Evolutionary conservation across 352 stramenopile species (phyloP), one percentile per base, ranked within the genome.

Genomic region (Halophytophthora batemanensis): DNA sequence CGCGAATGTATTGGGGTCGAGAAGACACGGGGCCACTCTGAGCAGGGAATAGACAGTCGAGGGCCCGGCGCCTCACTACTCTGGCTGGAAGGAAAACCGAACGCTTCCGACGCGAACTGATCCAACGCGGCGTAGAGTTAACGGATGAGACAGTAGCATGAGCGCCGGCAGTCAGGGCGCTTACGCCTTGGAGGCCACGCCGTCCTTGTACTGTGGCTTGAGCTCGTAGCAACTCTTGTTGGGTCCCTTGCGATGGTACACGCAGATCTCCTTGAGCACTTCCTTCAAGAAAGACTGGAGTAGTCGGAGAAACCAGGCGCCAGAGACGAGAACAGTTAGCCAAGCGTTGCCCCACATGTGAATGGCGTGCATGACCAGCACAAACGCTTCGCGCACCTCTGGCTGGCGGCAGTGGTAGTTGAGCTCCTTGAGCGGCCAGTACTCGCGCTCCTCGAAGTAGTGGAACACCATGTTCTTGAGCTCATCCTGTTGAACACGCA

Each of bases 221-320:
- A 95, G 68, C 64, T 95, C 84, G 73, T 95, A 93, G 70, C 82
- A 93, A 57, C 79, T 92, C 56, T 95, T 95, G 78, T 95, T 95
- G 3, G 84, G 84, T 7, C 82, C 82, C 64, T 90, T 93, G 64
- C 82, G 82, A 58, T 93, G 82, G 65, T 95, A 95, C 35, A 87
- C 69, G 64, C 84, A 95, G 44, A 95, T 95, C 47, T 95, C 84
- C 60, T 91, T 91, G 22, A 95, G 77, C 43, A 95, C 73, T 45
- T 95, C 82, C 54, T 95, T 95, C 42, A 95, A 53, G 62, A 93
- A 90, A 15, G 82, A 87, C 84, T 95, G 56, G 22, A 39, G 28
- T 12, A 17, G 7, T 38, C 10, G 33, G 3, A 38, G 33, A 13
- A 3, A 17, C 0, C 18, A 18, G 7, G 47, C 25, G 25, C 25